Conservation (phyloP, 1,139 yeast species). For the Suhomyces kunorum region DNA sequence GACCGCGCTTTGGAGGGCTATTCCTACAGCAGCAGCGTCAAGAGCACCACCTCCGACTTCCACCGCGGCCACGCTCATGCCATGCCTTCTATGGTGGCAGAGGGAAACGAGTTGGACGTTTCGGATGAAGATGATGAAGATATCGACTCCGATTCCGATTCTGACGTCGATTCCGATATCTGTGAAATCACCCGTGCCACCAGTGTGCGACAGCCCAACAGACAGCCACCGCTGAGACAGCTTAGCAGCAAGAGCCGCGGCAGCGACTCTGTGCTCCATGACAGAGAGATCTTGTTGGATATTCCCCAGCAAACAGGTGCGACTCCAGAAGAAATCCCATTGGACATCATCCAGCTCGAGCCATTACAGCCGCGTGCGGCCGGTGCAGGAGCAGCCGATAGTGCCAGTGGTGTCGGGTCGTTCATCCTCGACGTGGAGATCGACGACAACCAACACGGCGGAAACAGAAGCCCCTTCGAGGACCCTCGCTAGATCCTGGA, state of each 20-base stretch:
- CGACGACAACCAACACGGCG: slow-evolving; percentile 24
- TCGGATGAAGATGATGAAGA: background rate
- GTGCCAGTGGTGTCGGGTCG: slow-evolving; percentile 26
- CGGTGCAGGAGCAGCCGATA: background rate
- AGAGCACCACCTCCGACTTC: slow-evolving; percentile 8
- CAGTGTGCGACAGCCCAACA: slow-evolving; percentile 29
- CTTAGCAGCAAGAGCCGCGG: no score
- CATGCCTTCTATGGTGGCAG: slow-evolving; percentile 12
- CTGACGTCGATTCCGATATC: slow-evolving; percentile 50
- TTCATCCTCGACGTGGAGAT: slow-evolving; percentile 41
- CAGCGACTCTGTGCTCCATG: slow-evolving; percentile 13
- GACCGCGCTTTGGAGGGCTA: background rate
- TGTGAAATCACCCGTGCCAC: slow-evolving; percentile 51
- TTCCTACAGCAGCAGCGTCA: slow-evolving; percentile 8
- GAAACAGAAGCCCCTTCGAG: slow-evolving; percentile 34
- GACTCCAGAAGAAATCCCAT: slow-evolving; percentile 11
- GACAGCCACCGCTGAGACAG: no score
- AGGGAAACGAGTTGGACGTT: slow-evolving; percentile 17
- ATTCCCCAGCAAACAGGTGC: slow-evolving; percentile 1
- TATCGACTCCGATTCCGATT: slow-evolving; percentile 31
- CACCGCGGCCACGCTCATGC: slow-evolving; percentile 3
- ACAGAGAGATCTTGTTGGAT: slow-evolving; percentile 20
- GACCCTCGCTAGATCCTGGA: slow-evolving; percentile 23
- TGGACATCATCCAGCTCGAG: slow-evolving; percentile 12
- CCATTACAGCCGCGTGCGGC: slow-evolving; percentile 9